Conservation (phyloP, 2,329 filamentous ascomycete species). For the Trichoderma polysporum region DNA sequence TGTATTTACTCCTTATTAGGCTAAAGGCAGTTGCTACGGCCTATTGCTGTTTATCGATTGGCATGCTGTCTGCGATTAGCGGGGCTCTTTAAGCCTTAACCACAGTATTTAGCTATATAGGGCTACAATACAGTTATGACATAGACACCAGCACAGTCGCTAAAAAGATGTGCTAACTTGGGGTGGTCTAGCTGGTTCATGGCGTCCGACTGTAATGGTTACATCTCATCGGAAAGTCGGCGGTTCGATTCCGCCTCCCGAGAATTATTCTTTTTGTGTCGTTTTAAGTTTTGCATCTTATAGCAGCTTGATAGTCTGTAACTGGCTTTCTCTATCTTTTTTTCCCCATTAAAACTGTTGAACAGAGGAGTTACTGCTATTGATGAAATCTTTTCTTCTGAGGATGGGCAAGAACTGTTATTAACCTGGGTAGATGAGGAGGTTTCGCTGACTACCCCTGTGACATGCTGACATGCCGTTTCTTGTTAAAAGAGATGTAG, state of each 20-base stretch:
- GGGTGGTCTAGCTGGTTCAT: slow-evolving; percentile 34
- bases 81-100: too few species aligned
- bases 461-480: too few species aligned
- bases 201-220: slow-evolving; percentile 32
- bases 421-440: too few species aligned
- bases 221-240: slow-evolving; percentile 30
- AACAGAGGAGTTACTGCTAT: too few species aligned
- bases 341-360: too few species aligned
- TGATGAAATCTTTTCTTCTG: too few species aligned
- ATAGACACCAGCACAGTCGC: not conserved
- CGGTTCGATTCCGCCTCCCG: slow-evolving; percentile 33
- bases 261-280: slow-evolving; percentile 21
- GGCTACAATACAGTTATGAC: not conserved
- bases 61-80: not conserved
- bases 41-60: not conserved
- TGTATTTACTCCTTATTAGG: too few species aligned
- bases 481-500: too few species aligned
- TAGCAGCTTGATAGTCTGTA: too few species aligned
- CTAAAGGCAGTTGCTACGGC: too few species aligned
- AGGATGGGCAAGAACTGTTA: too few species aligned
- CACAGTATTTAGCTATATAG: not conserved
- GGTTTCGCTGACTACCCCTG: too few species aligned
- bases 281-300: not conserved
- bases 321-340: not conserved
- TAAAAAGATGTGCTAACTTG: slow-evolving; percentile 20